These are phyloP conservation scores for Lachnellula arida DNA, from an alignment of 2,329 filamentous ascomycete genomes.

Conservation along the genomic window DNA sequence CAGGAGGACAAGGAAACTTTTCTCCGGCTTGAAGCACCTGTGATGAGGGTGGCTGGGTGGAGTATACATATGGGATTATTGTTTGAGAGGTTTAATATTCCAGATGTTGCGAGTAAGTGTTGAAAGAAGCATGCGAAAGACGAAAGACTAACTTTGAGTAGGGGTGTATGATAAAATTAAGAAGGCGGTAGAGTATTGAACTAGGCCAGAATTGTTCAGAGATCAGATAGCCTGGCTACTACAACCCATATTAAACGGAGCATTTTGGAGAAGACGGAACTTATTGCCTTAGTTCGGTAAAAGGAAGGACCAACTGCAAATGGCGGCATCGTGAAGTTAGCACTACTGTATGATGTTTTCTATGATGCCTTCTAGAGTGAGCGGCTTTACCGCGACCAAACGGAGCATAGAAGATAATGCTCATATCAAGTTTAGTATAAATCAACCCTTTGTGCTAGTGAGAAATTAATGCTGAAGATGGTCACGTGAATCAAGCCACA, in stretches of 20 bases:
- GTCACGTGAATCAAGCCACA: neutral
- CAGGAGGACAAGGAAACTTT: slow-evolving; percentile 60
- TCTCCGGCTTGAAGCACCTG: slow-evolving; percentile 62
- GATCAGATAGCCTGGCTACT: no score
- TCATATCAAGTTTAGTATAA: no score
- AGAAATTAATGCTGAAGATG: neutral
- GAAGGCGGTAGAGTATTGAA: slow-evolving; percentile 28
- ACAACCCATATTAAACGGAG: no score
- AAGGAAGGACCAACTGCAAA: no score
- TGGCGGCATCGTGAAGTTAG: no score
- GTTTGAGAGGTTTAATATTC: slow-evolving; percentile 62
- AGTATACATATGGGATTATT: slow-evolving; percentile 61
- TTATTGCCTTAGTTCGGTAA: no score
- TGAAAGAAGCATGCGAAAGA: neutral
- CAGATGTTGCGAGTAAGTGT: slow-evolving; percentile 63
- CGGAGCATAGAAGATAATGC: no score
- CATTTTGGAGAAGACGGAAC: no score
- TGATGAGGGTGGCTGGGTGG: slow-evolving; percentile 66
- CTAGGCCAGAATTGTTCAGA: neutral
- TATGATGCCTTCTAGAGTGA: no score
- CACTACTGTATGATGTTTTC: no score
- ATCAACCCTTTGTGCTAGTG: no score
- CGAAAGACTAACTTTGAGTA: slow-evolving; percentile 16
- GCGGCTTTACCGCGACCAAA: no score
- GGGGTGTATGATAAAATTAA: slow-evolving; percentile 34